Conservation (phyloP, 139 green algal genomes). For the Trebouxia sp. region DNA sequence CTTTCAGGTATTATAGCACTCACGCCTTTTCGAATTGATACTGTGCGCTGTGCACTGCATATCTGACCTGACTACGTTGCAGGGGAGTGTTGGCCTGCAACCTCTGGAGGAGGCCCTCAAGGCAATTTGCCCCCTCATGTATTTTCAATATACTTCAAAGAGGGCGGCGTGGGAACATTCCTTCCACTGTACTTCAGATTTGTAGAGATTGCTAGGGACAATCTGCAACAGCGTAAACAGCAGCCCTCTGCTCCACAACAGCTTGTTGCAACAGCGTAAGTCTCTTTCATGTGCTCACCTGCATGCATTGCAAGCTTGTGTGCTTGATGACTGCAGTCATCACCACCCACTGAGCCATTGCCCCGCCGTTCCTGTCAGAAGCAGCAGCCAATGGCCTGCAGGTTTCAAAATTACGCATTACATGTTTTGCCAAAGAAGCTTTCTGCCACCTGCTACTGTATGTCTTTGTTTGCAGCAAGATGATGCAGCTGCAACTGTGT, state of each 20-base stretch:
- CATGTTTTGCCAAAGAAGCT: too few species aligned
- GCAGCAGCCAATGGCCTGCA: too few species aligned
- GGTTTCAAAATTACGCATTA: too few species aligned
- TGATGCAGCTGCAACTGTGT: too few species aligned
- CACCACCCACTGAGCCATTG: too few species aligned
- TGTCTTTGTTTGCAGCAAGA: not conserved
- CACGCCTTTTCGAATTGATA: too few species aligned
- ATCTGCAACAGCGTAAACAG: slow-evolving; percentile 20
- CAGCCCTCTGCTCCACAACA: not conserved
- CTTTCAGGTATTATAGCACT: slow-evolving; percentile 61
- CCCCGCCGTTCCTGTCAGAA: too few species aligned
- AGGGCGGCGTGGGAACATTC: slow-evolving; percentile 84
- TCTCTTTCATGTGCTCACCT: not conserved
- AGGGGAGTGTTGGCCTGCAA: slow-evolving; percentile 66
- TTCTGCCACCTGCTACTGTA: too few species aligned
- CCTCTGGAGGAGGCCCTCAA: slow-evolving; percentile 58
- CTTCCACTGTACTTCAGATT: slow-evolving; percentile 84
- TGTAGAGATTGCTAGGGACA: slow-evolving; percentile 35
- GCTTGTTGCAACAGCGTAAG: slow-evolving; percentile 33
- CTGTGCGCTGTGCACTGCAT: not conserved
- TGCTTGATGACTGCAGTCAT: too few species aligned
- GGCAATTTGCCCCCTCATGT: slow-evolving; percentile 69
- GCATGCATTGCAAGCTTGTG: too few species aligned
- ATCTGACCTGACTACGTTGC: not conserved
- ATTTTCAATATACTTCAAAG: slow-evolving; percentile 87